Conservation (phyloP, 169 alveolate species). For the Plasmodium cynomolgi region DNA sequence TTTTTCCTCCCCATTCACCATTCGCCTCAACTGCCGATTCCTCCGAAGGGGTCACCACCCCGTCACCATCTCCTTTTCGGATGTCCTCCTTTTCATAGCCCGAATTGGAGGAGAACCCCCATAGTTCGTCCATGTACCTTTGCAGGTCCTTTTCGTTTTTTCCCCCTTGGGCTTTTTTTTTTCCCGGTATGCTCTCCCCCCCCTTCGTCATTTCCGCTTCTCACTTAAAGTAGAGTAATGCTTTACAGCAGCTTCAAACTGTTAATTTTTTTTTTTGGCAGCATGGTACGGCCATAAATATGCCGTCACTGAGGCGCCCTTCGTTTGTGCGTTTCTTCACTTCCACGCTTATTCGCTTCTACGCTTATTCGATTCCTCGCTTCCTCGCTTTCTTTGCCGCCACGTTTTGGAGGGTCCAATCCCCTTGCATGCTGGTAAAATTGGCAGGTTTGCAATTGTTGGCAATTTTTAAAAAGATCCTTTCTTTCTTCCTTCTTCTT, state of each 20-base stretch:
- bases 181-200: background rate
- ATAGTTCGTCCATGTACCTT: conserved; percentile 34
- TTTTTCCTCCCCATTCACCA: background rate
- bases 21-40: background rate
- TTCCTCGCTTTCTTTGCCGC: background rate
- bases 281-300: background rate
- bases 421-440: background rate
- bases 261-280: background rate
- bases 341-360: background rate
- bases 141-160: background rate
- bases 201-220: background rate
- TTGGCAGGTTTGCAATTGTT: background rate
- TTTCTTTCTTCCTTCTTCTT: background rate
- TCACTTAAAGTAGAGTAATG: background rate
- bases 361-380: background rate
- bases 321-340: background rate
- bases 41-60: background rate
- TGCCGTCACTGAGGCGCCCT: background rate
- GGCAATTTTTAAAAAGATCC: background rate
- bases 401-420: background rate
- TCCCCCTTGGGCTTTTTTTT: background rate
- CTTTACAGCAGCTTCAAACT: background rate
- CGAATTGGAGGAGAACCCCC: conserved; percentile 38
- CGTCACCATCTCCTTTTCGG: background rate
- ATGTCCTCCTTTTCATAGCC: conserved; percentile 3